Evolutionary conservation across 169 alveolate genomes (phyloP).

Genomic region (Plasmodium vinckei): DNA sequence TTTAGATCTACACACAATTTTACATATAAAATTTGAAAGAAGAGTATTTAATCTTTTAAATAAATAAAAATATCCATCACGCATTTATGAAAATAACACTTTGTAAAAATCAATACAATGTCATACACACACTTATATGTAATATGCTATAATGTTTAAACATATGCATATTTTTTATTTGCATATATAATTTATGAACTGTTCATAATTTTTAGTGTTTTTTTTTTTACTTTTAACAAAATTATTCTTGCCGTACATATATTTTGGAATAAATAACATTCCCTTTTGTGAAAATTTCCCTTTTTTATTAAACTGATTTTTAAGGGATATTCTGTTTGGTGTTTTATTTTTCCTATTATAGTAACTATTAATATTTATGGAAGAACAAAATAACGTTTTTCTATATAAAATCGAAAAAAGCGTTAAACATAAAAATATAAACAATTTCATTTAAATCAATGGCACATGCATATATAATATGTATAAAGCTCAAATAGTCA

Average conservation of each 20-base stretch:
- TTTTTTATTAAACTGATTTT: conserved; percentile 6
- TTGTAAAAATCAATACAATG: too few species aligned
- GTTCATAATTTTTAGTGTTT: too few species aligned
- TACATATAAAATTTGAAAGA: too few species aligned
- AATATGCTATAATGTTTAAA: too few species aligned
- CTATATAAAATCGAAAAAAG: conserved; percentile 28
- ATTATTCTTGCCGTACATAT: conserved; percentile 5
- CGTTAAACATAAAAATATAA: conserved; percentile 13
- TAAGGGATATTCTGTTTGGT: not conserved
- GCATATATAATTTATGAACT: too few species aligned
- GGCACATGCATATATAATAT: conserved; percentile 9
- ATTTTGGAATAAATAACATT: conserved; percentile 46
- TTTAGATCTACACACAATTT: too few species aligned
- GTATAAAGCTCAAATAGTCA: not conserved
- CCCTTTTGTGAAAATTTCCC: conserved; percentile 13
- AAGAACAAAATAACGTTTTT: conserved; percentile 4
- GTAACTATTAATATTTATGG: not conserved
- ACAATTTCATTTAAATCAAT: conserved; percentile 59
- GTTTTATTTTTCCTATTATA: not conserved
- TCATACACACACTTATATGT: too few species aligned
- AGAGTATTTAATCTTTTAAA: too few species aligned
- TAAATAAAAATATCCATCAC: too few species aligned
- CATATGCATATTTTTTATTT: too few species aligned
- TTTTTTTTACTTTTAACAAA: conserved; percentile 12
- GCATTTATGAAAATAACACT: too few species aligned